These are phyloP conservation scores for Daucus carota DNA, from an alignment of 129 eudicot genomes.

Conservation along the genomic window DNA sequence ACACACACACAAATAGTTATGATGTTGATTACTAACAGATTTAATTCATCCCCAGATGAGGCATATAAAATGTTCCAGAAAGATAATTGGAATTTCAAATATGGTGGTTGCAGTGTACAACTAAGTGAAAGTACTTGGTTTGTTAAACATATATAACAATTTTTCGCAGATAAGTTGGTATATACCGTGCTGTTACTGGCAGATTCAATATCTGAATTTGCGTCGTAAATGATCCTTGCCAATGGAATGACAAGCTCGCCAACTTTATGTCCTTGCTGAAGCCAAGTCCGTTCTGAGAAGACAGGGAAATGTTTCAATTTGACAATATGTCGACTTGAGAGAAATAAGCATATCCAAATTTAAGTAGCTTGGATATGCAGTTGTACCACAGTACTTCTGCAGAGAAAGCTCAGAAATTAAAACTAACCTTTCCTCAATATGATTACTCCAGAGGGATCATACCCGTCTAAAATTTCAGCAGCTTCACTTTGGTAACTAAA, in stretches of 20 bases:
- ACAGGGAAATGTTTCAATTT: neutral
- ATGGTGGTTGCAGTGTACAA: neutral
- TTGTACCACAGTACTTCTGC: neutral
- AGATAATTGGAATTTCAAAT: neutral
- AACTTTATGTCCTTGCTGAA: conserved; percentile 64
- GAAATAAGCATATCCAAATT: no score
- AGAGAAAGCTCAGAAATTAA: neutral
- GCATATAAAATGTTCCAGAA: no score
- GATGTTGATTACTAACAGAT: neutral
- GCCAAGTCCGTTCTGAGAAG: conserved; percentile 66
- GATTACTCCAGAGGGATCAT: conserved; percentile 10
- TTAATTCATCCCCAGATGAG: neutral
- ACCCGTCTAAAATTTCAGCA: conserved; percentile 29
- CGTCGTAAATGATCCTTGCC: conserved; percentile 64
- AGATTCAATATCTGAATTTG: conserved; percentile 51
- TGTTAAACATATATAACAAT: neutral
- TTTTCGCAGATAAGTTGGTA: neutral
- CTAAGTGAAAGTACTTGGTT: neutral
- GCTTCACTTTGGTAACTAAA: conserved; percentile 41
- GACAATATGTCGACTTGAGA: neutral
- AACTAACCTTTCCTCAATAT: neutral
- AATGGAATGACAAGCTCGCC: conserved; percentile 86
- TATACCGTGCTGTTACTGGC: conserved; percentile 38
- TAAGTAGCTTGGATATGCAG: neutral
- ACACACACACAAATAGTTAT: neutral